phyloP scores from a whole-genome alignment of 345 rosid genomes.

The Trapa bicornis region DNA sequence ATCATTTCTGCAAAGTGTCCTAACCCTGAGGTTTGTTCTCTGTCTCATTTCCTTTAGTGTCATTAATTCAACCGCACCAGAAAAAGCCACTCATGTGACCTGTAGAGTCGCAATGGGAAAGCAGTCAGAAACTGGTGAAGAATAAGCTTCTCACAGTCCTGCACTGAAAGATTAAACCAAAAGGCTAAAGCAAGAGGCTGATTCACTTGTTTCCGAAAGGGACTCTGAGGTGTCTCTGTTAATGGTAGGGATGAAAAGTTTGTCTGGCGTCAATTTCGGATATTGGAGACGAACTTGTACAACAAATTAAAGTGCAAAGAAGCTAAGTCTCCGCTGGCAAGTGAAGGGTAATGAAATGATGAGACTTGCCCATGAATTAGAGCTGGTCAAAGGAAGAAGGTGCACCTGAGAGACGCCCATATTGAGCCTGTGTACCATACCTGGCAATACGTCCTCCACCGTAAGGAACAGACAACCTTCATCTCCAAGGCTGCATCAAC shows the following conservation, averaged over 20 bases:
- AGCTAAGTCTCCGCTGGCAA: constrained; percentile 42
- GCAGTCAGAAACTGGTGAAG: constrained; percentile 10
- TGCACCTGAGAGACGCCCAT: constrained; percentile 27
- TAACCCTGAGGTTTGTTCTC: constrained; percentile 28
- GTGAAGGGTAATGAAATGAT: constrained; percentile 30
- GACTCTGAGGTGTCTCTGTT: too few species aligned
- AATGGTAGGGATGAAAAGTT: constrained; percentile 29
- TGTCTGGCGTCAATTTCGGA: constrained; percentile 57
- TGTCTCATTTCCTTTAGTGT: neutral
- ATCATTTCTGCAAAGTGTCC: constrained; percentile 20
- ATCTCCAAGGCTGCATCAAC: neutral
- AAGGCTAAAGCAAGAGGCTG: constrained; percentile 38
- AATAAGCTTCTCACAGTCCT: too few species aligned
- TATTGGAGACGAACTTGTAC: constrained; percentile 34
- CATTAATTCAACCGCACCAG: neutral
- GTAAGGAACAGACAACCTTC: constrained; percentile 14
- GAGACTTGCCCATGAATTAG: constrained; percentile 38
- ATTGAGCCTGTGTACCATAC: constrained; percentile 26
- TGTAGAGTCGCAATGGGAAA: constrained; percentile 8
- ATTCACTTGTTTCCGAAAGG: constrained; percentile 50
- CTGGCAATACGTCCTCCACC: constrained; percentile 18
- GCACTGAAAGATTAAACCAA: constrained; percentile 18
- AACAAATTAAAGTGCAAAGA: constrained; percentile 41
- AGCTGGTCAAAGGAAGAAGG: constrained; percentile 33
- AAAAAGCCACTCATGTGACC: constrained; percentile 8